Percentiles rank a stretch among this genome's conserved stretches.
These are phyloP conservation scores for Amanita inopinata DNA, from an alignment of 768 basidiomycete species.

Conservation along the genomic window DNA sequence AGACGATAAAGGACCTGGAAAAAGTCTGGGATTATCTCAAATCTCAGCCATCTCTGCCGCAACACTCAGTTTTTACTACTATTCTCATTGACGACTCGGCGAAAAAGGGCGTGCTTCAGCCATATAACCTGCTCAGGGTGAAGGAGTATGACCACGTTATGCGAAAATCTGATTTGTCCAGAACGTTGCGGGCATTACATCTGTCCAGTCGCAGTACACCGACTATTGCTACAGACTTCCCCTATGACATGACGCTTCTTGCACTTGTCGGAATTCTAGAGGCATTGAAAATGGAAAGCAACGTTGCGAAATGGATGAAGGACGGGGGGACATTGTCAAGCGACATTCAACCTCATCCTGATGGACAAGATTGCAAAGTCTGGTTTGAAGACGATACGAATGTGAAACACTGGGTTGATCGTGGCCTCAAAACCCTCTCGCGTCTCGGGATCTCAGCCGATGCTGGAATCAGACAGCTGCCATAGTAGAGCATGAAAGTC, in stretches of 20 bases:
- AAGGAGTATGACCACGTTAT: constrained; percentile 47
- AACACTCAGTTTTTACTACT: constrained; percentile 35
- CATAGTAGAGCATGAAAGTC: too few species aligned
- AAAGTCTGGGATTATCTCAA: constrained; percentile 47
- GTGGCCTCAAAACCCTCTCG: background rate
- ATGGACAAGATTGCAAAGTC: background rate
- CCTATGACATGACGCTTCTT: constrained; percentile 46
- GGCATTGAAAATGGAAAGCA: constrained; percentile 42
- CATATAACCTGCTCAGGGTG: constrained; percentile 74
- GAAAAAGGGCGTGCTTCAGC: constrained; percentile 56
- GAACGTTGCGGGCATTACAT: background rate
- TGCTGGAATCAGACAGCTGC: too few species aligned
- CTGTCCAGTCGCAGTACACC: background rate
- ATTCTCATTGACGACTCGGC: constrained; percentile 49
- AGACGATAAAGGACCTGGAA: constrained; percentile 60
- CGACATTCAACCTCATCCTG: too few species aligned
- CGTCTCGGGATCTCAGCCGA: constrained; percentile 2
- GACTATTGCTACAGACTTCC: background rate
- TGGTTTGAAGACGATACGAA: background rate
- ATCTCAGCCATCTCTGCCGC: constrained; percentile 10
- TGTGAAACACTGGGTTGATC: background rate
- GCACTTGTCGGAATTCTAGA: constrained; percentile 63
- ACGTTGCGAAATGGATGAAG: constrained; percentile 59
- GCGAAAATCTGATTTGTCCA: constrained; percentile 23
- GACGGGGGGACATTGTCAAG: background rate